Conservation (phyloP, 306 rosid species). For the Sechiopsis laciniata region DNA sequence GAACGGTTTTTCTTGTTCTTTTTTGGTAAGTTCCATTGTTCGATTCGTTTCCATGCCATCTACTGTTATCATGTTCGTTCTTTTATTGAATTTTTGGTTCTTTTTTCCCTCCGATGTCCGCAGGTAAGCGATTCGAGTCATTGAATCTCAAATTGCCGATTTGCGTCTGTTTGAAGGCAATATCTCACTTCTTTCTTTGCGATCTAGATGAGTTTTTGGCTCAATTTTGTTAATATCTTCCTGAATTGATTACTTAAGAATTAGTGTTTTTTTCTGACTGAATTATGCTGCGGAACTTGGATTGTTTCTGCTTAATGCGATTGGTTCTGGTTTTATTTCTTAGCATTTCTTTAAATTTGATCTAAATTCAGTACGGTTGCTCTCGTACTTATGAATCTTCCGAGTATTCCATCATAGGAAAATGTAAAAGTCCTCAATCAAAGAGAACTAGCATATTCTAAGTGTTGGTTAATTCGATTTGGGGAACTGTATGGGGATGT, state of each 20-base stretch:
- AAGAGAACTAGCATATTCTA: too few relatives aligned
- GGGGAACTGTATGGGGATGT: too few relatives aligned
- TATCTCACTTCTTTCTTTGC: background rate
- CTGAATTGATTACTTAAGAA: background rate
- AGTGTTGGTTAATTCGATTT: too few relatives aligned
- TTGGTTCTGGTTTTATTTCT: background rate
- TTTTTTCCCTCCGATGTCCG: background rate
- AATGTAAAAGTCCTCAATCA: background rate
- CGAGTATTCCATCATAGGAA: background rate
- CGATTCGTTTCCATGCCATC: background rate
- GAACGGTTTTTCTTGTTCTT: background rate
- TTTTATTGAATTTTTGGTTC: background rate
- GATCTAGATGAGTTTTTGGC: background rate
- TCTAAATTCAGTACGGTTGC: background rate
- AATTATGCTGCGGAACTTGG: background rate
- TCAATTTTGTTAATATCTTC: background rate
- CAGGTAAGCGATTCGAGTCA: background rate
- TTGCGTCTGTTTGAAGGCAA: background rate
- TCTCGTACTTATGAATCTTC: background rate
- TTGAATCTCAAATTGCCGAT: background rate
- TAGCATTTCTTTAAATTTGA: background rate
- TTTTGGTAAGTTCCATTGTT: constrained; percentile 9
- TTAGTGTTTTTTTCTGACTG: background rate
- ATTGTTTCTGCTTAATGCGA: background rate
- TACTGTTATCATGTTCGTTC: background rate